A percentile compares a stretch with the other conserved stretches of the same genome.
Conservation (phyloP, 1,284 basidiomycete genomes). For the Trametes hirsuta region DNA sequence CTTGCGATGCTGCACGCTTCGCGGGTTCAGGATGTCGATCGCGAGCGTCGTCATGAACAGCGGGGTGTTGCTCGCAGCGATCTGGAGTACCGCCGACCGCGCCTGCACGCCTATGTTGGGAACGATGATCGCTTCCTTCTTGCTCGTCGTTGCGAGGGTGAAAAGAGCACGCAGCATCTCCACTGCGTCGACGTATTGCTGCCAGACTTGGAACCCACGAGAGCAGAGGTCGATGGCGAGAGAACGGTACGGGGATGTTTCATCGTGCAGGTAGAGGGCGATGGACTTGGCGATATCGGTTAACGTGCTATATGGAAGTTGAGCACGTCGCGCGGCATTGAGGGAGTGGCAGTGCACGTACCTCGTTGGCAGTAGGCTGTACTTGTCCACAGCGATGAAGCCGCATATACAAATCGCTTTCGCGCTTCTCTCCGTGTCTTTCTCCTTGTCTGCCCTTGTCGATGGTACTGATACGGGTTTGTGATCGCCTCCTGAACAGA, state of each 20-base stretch:
- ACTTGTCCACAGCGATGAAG: conserved; percentile 82
- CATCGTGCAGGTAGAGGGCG: conserved; percentile 74
- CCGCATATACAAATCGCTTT: conserved; percentile 82
- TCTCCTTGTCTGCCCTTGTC: conserved; percentile 57
- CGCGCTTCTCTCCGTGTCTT: conserved; percentile 57
- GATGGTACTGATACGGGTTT: conserved; percentile 65
- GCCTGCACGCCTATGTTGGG: conserved; percentile 72
- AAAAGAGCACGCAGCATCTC: conserved; percentile 88
- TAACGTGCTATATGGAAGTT: conserved; percentile 59
- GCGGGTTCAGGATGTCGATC: conserved; percentile 87
- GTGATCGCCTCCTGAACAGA: background rate
- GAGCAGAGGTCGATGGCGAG: conserved; percentile 91
- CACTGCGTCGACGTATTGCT: conserved; percentile 92
- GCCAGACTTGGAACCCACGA: conserved; percentile 92
- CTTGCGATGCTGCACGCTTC: conserved; percentile 78
- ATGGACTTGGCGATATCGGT: conserved; percentile 87
- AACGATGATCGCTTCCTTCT: conserved; percentile 68
- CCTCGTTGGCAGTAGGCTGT: conserved; percentile 76
- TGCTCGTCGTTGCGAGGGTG: conserved; percentile 71
- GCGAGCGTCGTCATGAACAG: conserved; percentile 96
- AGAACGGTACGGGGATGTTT: conserved; percentile 62
- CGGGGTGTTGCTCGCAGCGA: conserved; percentile 83
- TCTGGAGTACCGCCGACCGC: conserved; percentile 80
- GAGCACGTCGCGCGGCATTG: background rate
- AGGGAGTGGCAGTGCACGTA: conserved; percentile 37